These are phyloP conservation scores for Xylaria sp. DNA, from an alignment of 2,329 filamentous ascomycete genomes.

Conservation along the genomic window DNA sequence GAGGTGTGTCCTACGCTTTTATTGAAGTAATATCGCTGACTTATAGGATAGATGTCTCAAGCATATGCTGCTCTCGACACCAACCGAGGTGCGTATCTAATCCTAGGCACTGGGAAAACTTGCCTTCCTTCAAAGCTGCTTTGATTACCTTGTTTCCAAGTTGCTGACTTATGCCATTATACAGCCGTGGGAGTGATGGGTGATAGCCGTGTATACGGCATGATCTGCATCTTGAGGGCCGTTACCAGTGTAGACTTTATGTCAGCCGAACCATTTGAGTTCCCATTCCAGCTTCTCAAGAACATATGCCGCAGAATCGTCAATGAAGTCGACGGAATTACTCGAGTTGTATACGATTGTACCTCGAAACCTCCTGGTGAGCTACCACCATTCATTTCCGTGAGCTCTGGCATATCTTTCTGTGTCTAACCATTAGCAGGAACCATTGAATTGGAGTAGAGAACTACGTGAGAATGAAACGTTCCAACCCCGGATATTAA, in stretches of 20 bases:
- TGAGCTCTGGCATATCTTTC: background rate
- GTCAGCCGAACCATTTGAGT: constrained; percentile 73
- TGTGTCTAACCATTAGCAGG: constrained; percentile 18
- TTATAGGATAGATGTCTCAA: constrained; percentile 48
- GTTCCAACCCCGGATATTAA: background rate
- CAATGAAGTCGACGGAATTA: constrained; percentile 76
- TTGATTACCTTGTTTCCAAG: background rate
- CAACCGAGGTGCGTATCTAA: constrained; percentile 39
- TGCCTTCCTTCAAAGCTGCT: too few species aligned
- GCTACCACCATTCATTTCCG: background rate
- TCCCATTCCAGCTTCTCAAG: constrained; percentile 68
- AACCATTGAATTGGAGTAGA: constrained; percentile 30
- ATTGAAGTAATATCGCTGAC: constrained; percentile 15
- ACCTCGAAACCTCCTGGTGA: constrained; percentile 62
- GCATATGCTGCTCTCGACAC: constrained; percentile 54
- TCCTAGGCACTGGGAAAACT: background rate
- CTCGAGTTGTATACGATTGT: constrained; percentile 71
- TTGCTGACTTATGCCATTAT: constrained; percentile 1
- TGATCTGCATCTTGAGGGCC: constrained; percentile 48
- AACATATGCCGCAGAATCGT: constrained; percentile 70
- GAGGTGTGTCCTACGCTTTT: constrained; percentile 45
- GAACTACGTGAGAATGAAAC: too few species aligned
- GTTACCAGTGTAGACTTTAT: constrained; percentile 68
- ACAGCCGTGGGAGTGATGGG: constrained; percentile 47
- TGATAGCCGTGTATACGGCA: constrained; percentile 43